Evolutionary conservation across 208 protist species (phyloP), one percentile per base, ranked within the genome.

Genomic region (Baffinella frigidus): DNA sequence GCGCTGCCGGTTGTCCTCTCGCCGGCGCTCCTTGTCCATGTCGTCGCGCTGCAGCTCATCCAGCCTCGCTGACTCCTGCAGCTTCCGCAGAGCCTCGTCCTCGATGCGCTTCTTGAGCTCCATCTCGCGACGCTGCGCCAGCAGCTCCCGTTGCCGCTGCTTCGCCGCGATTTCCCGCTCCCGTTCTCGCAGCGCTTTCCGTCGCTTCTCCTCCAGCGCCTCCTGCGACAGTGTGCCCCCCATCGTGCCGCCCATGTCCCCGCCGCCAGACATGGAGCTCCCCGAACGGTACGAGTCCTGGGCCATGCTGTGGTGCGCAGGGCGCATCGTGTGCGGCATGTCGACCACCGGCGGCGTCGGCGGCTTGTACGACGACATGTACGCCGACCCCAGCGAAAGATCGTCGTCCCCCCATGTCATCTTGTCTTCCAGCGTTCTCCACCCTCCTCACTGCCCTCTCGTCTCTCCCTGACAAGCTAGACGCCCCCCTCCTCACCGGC

Each of bases 91-190:
- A 43, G 14, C 33, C 24, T 74, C 68, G 33, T 74, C 68, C 68
- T 74, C 36, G 20, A 74, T 24, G 3, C 68, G 68, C 38, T 74
- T 74, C 30, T 74, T 74, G 24, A 74, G 33, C 33, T 74, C 68
- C 68, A 74, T 45, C 33, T 74, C 68, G 14, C 68, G 68, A 24
- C 33, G 33, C 33, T 74, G 68, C 24, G 68, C 68, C 38, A 74
- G 68, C 68, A 74, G 68, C 68, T 74, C 68, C 17, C 68, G 68
- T 35, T 74, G 68, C 4, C 68, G 68, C 68, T 74, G 68, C 30
- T 74, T 74, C 20, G 68, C 68, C 5, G 68, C 68, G 33, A 38
- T 10, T 43, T 74, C 68, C 36, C 68, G 68, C 20, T 74, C 68
- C 30, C 68, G 14, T 24, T 74, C 68, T 38, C 68, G 68, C 68